Conservation (phyloP, 805 yeast genomes). For the Metschnikowia gelsemii region DNA sequence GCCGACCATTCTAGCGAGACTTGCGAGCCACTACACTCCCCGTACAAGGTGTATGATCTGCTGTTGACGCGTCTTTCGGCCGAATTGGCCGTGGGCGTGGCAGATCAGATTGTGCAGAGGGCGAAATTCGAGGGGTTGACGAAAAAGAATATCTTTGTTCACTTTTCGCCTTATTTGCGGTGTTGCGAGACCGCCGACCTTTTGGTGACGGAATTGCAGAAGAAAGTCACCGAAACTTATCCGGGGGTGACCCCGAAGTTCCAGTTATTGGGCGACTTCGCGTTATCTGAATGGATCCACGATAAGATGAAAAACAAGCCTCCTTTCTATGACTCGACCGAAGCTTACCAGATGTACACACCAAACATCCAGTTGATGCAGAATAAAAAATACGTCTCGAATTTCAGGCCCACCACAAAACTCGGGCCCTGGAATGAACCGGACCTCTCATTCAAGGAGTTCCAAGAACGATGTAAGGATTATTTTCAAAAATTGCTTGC, state of each 20-base stretch:
- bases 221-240: constrained; percentile 21
- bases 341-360: constrained; percentile 47
- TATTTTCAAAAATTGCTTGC: constrained; percentile 44
- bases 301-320: constrained; percentile 44
- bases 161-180: constrained; percentile 44
- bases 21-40: constrained; percentile 29
- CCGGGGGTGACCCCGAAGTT: constrained; percentile 35
- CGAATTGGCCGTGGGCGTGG: constrained; percentile 28
- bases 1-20: constrained; percentile 36
- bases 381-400: constrained; percentile 35
- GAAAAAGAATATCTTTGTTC: constrained; percentile 30
- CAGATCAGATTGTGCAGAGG: constrained; percentile 27
- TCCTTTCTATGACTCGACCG: constrained; percentile 43
- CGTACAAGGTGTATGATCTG: constrained; percentile 38
- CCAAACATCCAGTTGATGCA: constrained; percentile 39
- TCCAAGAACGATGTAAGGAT: constrained; percentile 37
- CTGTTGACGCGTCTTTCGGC: constrained; percentile 32
- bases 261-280: constrained; percentile 45
- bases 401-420: constrained; percentile 43
- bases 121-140: constrained; percentile 21
- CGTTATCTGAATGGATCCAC: constrained; percentile 46
- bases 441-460: constrained; percentile 39
- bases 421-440: constrained; percentile 46
- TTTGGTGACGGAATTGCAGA: constrained; percentile 30
- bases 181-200: constrained; percentile 47